These are phyloP conservation scores for Colletotrichum karsti DNA, from an alignment of 2,329 filamentous ascomycete genomes.

Conservation along the genomic window DNA sequence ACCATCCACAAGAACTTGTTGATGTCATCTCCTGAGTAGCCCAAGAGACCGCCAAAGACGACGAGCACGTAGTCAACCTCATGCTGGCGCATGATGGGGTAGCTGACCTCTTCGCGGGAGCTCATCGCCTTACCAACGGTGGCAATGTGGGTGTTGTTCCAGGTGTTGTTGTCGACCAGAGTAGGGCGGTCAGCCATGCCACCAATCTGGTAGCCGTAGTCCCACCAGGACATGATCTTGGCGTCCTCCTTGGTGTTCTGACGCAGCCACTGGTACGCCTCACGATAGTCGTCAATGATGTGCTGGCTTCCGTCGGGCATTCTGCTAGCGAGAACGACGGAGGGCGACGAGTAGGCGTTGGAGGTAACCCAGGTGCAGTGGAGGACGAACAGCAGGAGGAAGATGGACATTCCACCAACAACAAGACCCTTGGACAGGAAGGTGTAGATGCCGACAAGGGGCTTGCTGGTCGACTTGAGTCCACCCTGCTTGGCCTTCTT, in stretches of 20 bases:
- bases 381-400: conserved; percentile 91
- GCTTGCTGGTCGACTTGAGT: conserved; percentile 76
- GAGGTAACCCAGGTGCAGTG: conserved; percentile 99
- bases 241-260: conserved; percentile 95
- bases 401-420: conserved; percentile 75
- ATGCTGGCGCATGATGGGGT: conserved; percentile 97
- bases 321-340: conserved; percentile 91
- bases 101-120: conserved; percentile 96
- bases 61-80: conserved; percentile 99
- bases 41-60: conserved; percentile 93
- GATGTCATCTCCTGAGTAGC: conserved; percentile 98
- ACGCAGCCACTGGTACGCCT: conserved; percentile 99
- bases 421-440: conserved; percentile 82
- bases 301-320: conserved; percentile 95
- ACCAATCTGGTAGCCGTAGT: conserved; percentile 99
- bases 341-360: conserved; percentile 98
- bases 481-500: conserved; percentile 66
- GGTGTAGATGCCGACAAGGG: conserved; percentile 85
- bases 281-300: conserved; percentile 99
- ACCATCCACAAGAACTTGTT: conserved; percentile 99
- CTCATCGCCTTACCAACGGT: conserved; percentile 99
- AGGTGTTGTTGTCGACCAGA: conserved; percentile 98
- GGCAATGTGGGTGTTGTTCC: conserved; percentile 99
- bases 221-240: conserved; percentile 99
- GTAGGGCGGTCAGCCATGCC: conserved; percentile 98